A percentile compares a stretch with the other conserved stretches of the same genome.
These are phyloP conservation scores for Boletales sp. DNA, from an alignment of 768 basidiomycete genomes.

Conservation along the genomic window DNA sequence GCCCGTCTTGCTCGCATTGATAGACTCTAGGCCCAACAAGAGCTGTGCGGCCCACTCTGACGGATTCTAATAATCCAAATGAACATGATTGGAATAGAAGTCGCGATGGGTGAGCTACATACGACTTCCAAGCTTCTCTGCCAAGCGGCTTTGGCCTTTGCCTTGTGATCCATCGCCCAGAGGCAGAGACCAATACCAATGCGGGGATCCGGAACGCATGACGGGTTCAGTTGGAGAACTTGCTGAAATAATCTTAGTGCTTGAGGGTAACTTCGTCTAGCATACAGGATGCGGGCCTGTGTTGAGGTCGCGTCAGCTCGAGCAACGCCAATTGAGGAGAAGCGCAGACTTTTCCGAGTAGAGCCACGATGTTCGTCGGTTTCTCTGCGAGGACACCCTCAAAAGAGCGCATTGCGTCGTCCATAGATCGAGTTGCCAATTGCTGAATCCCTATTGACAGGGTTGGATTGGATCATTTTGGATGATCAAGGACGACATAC, in stretches of 20 bases:
- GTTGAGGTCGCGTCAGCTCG: conserved; percentile 1
- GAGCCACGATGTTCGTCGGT: conserved; percentile 83
- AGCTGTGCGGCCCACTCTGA: conserved; percentile 75
- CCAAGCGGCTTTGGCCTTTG: conserved; percentile 87
- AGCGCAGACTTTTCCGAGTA: conserved; percentile 72
- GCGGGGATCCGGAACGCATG: conserved; percentile 86
- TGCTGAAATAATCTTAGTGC: conserved; percentile 86
- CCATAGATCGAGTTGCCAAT: conserved; percentile 74
- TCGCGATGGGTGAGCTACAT: conserved; percentile 27
- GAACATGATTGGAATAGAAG: background rate
- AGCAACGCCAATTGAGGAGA: background rate
- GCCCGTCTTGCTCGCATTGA: conserved; percentile 81
- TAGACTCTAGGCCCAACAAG: conserved; percentile 78
- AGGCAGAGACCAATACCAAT: conserved; percentile 94
- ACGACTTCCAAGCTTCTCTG: conserved; percentile 83
- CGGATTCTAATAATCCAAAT: conserved; percentile 52
- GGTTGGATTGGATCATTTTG: background rate
- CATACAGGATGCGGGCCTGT: conserved; percentile 83
- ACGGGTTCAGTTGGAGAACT: conserved; percentile 72
- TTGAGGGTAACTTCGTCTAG: conserved; percentile 68
- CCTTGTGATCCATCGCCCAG: conserved; percentile 84
- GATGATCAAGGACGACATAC: conserved; percentile 32
- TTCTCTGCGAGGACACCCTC: conserved; percentile 73
- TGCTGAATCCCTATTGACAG: conserved; percentile 65
- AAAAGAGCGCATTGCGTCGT: conserved; percentile 79